These are phyloP conservation scores for Aspergillus awamori DNA, from an alignment of 2,329 filamentous ascomycete species.

Conservation along the genomic window DNA sequence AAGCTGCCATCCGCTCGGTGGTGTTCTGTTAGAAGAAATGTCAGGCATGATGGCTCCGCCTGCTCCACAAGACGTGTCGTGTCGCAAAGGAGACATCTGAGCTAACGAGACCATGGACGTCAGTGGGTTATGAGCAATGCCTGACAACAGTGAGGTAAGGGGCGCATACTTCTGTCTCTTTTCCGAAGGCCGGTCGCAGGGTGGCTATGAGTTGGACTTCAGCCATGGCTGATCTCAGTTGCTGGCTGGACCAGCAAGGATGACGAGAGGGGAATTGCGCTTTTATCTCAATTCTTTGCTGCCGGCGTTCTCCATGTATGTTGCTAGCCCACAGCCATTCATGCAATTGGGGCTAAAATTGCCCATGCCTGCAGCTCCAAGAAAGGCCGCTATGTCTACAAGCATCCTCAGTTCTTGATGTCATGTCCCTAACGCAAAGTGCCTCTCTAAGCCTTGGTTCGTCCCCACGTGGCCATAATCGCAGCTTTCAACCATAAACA, in stretches of 20 bases:
- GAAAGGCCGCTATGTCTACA: too few species aligned
- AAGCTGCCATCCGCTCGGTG: not conserved
- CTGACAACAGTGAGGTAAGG: not conserved
- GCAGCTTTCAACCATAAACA: too few species aligned
- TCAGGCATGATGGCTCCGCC: not conserved
- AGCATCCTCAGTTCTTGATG: too few species aligned
- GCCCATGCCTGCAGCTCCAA: too few species aligned
- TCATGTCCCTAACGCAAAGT: too few species aligned
- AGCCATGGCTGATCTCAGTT: not conserved
- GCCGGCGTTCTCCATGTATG: too few species aligned
- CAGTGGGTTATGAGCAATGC: too few species aligned
- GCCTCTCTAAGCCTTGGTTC: too few species aligned
- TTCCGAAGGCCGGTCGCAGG: constrained; percentile 3
- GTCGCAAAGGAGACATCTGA: not conserved
- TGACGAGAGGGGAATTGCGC: not conserved
- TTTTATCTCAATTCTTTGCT: not conserved
- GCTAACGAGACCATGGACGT: not conserved
- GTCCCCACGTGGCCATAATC: too few species aligned
- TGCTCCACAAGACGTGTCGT: not conserved
- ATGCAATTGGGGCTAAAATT: too few species aligned
- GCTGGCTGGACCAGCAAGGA: too few species aligned
- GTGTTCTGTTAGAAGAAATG: constrained; percentile 6
- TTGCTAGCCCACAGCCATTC: too few species aligned
- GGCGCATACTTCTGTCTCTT: not conserved
- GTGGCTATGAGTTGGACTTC: constrained; percentile 4